Conservation (phyloP, 176 grass and related monocot species). For the Eragrostis nindensis region DNA sequence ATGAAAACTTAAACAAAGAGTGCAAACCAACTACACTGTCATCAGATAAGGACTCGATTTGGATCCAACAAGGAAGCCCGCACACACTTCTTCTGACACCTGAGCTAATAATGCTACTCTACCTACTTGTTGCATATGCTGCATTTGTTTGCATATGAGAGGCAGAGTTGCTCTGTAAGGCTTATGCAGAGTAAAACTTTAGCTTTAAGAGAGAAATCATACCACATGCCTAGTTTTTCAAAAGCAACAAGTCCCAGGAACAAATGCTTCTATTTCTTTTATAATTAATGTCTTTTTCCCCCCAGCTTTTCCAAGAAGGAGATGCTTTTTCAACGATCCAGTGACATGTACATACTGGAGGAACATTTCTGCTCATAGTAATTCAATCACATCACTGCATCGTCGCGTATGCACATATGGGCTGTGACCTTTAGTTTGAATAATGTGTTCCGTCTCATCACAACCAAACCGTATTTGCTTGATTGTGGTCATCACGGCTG, state of each 20-base stretch:
- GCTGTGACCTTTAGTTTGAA: not conserved
- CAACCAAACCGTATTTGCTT: conserved; percentile 14
- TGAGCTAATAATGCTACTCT: conserved; percentile 20
- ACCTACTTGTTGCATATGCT: conserved; percentile 3
- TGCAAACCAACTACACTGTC: conserved; percentile 3
- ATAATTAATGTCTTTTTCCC: too few relatives aligned
- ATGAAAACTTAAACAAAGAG: conserved; percentile 33
- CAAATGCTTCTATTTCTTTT: too few relatives aligned
- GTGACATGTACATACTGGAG: too few relatives aligned
- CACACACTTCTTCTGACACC: conserved; percentile 17
- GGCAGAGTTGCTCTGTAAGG: too few relatives aligned
- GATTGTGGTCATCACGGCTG: not conserved
- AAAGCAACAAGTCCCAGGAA: too few relatives aligned
- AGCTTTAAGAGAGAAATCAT: too few relatives aligned
- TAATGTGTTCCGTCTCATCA: not conserved
- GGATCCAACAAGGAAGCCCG: conserved; percentile 44
- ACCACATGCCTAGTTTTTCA: too few relatives aligned
- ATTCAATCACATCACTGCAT: not conserved
- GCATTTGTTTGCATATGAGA: conserved; percentile 27
- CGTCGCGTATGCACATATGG: not conserved
- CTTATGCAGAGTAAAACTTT: too few relatives aligned
- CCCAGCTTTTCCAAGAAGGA: too few relatives aligned
- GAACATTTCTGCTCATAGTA: too few relatives aligned
- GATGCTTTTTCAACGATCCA: too few relatives aligned
- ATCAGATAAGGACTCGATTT: conserved; percentile 45